phyloP scores from a whole-genome alignment of 495 filamentous ascomycete species.

The Hypoxylon fragiforme region DNA sequence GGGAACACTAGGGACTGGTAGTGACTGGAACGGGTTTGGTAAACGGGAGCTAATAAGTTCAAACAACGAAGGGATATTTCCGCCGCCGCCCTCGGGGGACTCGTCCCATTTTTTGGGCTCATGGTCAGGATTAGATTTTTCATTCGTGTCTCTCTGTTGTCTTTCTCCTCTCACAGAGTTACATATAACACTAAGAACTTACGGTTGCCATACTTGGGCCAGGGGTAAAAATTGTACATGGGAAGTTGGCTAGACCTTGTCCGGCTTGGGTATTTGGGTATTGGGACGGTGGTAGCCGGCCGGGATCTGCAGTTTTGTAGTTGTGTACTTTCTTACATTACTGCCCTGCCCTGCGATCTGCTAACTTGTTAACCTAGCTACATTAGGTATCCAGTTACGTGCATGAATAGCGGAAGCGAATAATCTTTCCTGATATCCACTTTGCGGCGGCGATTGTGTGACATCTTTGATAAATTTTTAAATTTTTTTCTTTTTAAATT shows the following conservation, averaged over 20 bases:
- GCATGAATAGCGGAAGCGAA: slow-evolving; percentile 5
- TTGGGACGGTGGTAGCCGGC: slow-evolving; percentile 33
- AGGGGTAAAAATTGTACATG: slow-evolving; percentile 19
- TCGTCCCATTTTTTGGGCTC: slow-evolving; percentile 34
- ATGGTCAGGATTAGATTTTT: slow-evolving; percentile 21
- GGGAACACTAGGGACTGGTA: slow-evolving; percentile 8
- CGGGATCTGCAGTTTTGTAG: slow-evolving; percentile 24
- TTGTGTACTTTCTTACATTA: slow-evolving; percentile 1
- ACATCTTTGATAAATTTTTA: not conserved
- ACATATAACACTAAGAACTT: slow-evolving; percentile 25
- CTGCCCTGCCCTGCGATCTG: not conserved
- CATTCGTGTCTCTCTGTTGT: slow-evolving; percentile 1
- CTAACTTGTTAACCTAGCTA: too few relatives aligned
- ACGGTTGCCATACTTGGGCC: slow-evolving; percentile 14
- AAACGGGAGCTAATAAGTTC: slow-evolving; percentile 13
- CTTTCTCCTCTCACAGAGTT: slow-evolving; percentile 2
- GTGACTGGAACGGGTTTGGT: slow-evolving; percentile 11
- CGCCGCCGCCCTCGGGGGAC: slow-evolving; percentile 22
- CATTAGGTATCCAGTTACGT: too few relatives aligned
- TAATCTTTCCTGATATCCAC: slow-evolving; percentile 8
- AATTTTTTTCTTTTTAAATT: not conserved
- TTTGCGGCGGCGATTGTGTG: slow-evolving; percentile 9
- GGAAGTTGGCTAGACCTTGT: slow-evolving; percentile 32
- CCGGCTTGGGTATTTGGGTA: slow-evolving; percentile 23
- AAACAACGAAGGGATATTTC: slow-evolving; percentile 18